Evolutionary conservation across 257 asterid genomes (phyloP).

Genomic region (Linaria vulgaris): DNA sequence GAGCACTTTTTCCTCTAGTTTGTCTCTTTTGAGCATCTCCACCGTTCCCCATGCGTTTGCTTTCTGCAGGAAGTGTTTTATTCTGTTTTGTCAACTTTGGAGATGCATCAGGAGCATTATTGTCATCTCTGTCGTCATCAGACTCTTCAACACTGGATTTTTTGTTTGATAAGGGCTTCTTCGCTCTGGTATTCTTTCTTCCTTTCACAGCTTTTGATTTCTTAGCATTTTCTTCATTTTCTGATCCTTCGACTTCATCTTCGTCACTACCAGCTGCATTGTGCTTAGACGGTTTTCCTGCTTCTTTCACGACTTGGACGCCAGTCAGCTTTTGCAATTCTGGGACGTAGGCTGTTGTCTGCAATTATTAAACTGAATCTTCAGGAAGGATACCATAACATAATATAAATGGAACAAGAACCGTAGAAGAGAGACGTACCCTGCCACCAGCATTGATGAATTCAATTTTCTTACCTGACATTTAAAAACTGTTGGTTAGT

Average conservation of each 20-base stretch:
- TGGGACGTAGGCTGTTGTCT: slow-evolving; percentile 94
- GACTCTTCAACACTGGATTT: slow-evolving; percentile 34
- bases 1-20: slow-evolving; percentile 40
- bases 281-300: slow-evolving; percentile 36
- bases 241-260: slow-evolving; percentile 40
- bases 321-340: slow-evolving; percentile 79
- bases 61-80: slow-evolving; percentile 38
- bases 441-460: slow-evolving; percentile 94
- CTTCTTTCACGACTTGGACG: slow-evolving; percentile 54
- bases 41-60: slow-evolving; percentile 37
- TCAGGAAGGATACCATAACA: background rate
- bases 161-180: slow-evolving; percentile 41
- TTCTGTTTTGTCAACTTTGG: slow-evolving; percentile 32
- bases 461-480: slow-evolving; percentile 85
- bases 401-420: slow-evolving; percentile 8
- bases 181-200: slow-evolving; percentile 31
- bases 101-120: slow-evolving; percentile 31
- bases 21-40: slow-evolving; percentile 37
- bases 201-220: slow-evolving; percentile 33
- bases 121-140: slow-evolving; percentile 31
- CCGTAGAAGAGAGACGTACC: slow-evolving; percentile 49
- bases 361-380: slow-evolving; percentile 29
- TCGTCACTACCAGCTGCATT: slow-evolving; percentile 26
- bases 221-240: slow-evolving; percentile 35
- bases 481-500: slow-evolving; percentile 23